Conservation (phyloP, 352 stramenopile genomes). For the Poterioochromonas sp. region DNA sequence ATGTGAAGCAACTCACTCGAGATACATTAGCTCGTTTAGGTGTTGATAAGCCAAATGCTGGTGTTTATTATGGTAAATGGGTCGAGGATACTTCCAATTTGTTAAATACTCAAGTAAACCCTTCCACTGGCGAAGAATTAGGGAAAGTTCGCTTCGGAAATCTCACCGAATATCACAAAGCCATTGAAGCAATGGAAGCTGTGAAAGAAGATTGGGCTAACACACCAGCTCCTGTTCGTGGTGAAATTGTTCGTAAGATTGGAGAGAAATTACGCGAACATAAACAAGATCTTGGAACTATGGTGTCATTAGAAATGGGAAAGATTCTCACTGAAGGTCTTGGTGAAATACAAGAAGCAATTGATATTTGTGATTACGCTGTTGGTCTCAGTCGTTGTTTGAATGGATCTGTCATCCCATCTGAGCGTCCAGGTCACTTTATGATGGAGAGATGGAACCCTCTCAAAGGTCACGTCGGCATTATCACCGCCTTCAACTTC, state of each 20-base stretch:
- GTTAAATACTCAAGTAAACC: conserved; percentile 66
- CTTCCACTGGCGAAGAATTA: conserved; percentile 65
- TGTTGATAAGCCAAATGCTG: neutral
- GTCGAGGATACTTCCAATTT: neutral
- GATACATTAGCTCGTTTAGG: too few species aligned
- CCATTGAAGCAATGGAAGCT: conserved; percentile 64
- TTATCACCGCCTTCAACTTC: conserved; percentile 88
- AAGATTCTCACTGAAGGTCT: conserved; percentile 81
- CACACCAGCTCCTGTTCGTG: conserved; percentile 66
- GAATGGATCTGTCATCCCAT: conserved; percentile 75
- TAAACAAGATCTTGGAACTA: conserved; percentile 69
- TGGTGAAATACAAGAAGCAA: conserved; percentile 80
- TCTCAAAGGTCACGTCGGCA: conserved; percentile 77
- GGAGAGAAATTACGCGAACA: conserved; percentile 72
- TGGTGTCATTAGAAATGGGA: conserved; percentile 82
- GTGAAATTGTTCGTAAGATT: conserved; percentile 82
- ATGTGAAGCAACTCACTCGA: too few species aligned
- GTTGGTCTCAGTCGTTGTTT: conserved; percentile 74
- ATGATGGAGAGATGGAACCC: conserved; percentile 87
- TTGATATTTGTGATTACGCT: conserved; percentile 86
- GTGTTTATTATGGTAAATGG: conserved; percentile 21
- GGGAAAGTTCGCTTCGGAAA: conserved; percentile 66
- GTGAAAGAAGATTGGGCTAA: conserved; percentile 70
- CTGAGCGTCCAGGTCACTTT: conserved; percentile 73
- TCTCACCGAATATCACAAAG: conserved; percentile 66